Base-by-base conservation (phyloP, 208 protist species). In the Trypanosoma congolense region DNA sequence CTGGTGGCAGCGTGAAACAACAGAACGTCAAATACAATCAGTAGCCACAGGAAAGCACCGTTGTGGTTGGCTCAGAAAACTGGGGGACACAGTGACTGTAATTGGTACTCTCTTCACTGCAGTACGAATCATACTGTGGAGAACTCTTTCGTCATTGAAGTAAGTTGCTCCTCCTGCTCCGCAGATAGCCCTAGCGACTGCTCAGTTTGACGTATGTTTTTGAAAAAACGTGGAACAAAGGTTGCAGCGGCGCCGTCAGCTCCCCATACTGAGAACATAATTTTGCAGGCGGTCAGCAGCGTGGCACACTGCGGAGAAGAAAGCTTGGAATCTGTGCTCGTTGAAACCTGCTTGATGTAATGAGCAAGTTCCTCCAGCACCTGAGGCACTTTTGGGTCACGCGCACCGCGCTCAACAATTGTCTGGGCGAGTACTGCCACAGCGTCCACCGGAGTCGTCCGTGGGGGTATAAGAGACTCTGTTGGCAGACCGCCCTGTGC, bases 191-290 rank as follows among this genome's bases (percentile, higher is more conserved):
- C 82, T 25, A 92, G 49, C 31, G 66, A 73, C 0, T 50, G 40
- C 53, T 80, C 75, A 19, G 77, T 61, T 54, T 75, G 70, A 12
- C 79, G 71, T 3, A 95, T 56, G 0, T 64, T 65, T 55, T 70
- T 78, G 46, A 95, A 95, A 61, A 92, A 92, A 1, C 31, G 19
- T 14, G 70, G 49, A 0, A 88, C 74, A 66, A 90, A 95, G 0
- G 71, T 53, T 22, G 75, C 63, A 1, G 57, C 56, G 0, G 45
- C 68, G 35, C 62, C 65, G 65, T 84, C 83, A 2, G 84, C 72
- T 38, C 78, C 80, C 85, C 83, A 92, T 9, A 84, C 84, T 16
- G 84, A 80, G 47, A 83, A 90, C 35, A 71, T 77, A 36, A 95
- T 75, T 57, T 76, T 84, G 66, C 78, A 84, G 9, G 80, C 84